Base-by-base conservation (phyloP, 2,329 filamentous ascomycete genomes). In the Annulohypoxylon truncatum region DNA sequence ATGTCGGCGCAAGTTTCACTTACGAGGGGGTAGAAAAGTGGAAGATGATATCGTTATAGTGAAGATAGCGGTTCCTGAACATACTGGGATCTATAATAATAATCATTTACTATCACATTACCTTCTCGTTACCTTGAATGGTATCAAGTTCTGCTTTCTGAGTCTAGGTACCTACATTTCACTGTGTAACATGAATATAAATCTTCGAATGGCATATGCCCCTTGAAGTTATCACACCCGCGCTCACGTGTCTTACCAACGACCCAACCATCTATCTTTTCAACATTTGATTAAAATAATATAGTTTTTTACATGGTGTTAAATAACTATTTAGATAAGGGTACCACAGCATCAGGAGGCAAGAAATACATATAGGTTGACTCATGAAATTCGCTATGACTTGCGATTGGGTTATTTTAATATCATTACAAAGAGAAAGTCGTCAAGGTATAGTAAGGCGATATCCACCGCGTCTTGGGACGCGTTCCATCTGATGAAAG, bases 391-490 rank as follows among this genome's bases (percentile, higher is more conserved):
- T 35, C 24, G 26, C 35, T 52, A 38, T 53, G 24, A n/a, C 3
- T 44, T 44, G 7, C 6, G 33, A 55, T 51, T 55, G 31, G 44
- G 53, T 35, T 46, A 46, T 24, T 44, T 24, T 10, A 35, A 15
- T 38, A 42, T 20, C 20, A 31, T 44, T 15, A 22, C 22, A 20
- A 55, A 59, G n/a, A 22, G 42, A 33, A 29, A 55, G 20, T 22
- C 42, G 47, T 51, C 59, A 52, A 22, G 38, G 50, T 24, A 51
- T 59, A 12, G 38, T 50, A 56, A 40, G 22, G 42, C n/a, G 15
- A 24, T 57, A 66, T 65, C 59, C 54, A 52, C 40, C 38, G 24
- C 42, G 38, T 64, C 26, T 42, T 18, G 53, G 50, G 61, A 68
- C 54, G 50, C 38, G 54, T 53, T 48, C 48, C 33, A 22, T 55